These are phyloP conservation scores for Eucalyptus fibrosa DNA, from an alignment of 345 rosid genomes.

Conservation along the genomic window DNA sequence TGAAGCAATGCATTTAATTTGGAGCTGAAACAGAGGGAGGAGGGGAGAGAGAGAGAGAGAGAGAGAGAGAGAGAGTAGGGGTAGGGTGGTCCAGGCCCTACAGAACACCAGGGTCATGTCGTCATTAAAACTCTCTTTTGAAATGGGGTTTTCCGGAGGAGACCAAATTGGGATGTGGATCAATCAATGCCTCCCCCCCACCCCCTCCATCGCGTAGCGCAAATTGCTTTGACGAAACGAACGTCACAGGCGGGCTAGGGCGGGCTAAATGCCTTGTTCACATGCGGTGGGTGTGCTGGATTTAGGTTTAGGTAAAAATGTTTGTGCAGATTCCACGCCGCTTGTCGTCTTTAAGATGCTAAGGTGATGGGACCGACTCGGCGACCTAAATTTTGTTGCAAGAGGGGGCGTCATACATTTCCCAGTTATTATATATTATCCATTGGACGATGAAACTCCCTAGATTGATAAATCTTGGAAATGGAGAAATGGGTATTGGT, in stretches of 20 bases:
- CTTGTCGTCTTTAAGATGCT: not conserved
- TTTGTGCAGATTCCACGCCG: not conserved
- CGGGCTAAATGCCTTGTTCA: not conserved
- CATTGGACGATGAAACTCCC: not conserved
- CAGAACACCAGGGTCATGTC: not conserved
- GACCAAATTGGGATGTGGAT: not conserved
- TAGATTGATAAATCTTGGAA: not conserved
- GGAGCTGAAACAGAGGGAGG: not conserved
- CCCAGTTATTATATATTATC: not conserved
- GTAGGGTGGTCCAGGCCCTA: not conserved
- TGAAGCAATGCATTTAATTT: not conserved
- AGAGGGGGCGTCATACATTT: not conserved
- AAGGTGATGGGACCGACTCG: not conserved
- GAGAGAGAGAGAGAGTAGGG: not conserved
- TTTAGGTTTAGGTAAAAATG: not conserved
- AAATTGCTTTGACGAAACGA: not conserved
- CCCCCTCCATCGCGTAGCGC: not conserved
- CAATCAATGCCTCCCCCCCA: not conserved
- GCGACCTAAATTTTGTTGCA: not conserved
- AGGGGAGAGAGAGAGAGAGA: not conserved
- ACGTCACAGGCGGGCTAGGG: not conserved
- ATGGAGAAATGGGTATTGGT: not conserved
- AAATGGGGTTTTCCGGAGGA: not conserved
- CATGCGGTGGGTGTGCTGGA: not conserved
- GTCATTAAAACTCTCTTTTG: not conserved